Base-by-base conservation (phyloP, 1,139 yeast species). In the Blastobotrys indianensis region DNA sequence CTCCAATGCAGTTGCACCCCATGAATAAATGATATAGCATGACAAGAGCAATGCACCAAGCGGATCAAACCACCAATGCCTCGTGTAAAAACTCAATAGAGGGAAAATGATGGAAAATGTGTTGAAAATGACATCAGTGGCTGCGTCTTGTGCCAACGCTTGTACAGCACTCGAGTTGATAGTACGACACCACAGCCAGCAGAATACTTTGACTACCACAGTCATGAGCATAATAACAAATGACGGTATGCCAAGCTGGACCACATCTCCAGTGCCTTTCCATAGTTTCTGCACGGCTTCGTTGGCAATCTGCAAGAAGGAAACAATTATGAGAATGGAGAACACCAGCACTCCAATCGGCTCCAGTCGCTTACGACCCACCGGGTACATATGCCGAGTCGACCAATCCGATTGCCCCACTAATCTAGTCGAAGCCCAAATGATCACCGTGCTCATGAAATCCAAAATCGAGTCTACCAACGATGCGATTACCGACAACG, bases 61-160 rank as follows among this genome's bases (percentile, higher is more conserved):
- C 0, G 94, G 81, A 66, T 85, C 87, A 38, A 82, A 60, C 87
- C 88, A 82, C 84, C 88, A 80, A 13, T 74, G 59, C 29, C 73
- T 61, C 32, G 75, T 62, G 30, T 63, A 56, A 50, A 73, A 69
- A 3, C 92, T 92, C 0, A 75, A 35, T 0, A 82, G 55, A 0
- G 94, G 94, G 73, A 85, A 82, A 16, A 83, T 55, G 37, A 85
- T 71, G 1, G 92, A 83, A 36, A 84, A 82, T 1, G 74, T 59
- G 63, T 82, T 82, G 69, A 85, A 85, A 2, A 83, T 74, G 38
- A 84, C 77, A 63, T 85, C 94, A 0, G 90, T 84, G 65, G 75
- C 70, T 0, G 94, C 94, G 65, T 85, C 94, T 60, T 83, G 92
- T 1, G 92, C 87, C 46, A 85, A 67, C 0, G 94, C 94, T 60